Base-by-base conservation (phyloP, 331 rosid genomes). In the Quercus lobata region DNA sequence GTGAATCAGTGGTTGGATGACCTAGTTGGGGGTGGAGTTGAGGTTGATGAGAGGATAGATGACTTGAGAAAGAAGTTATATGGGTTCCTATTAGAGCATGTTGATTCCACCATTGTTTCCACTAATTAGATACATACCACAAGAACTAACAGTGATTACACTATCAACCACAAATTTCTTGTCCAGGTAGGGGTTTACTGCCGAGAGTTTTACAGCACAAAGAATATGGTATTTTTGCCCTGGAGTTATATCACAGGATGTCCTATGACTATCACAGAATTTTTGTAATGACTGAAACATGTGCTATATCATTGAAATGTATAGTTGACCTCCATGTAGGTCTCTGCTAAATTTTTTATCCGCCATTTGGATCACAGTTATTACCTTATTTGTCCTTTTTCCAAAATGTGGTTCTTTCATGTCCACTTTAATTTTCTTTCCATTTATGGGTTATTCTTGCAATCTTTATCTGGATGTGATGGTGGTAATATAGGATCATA, bases 1-100 rank as follows among this genome's bases (percentile, higher is more conserved):
- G 97, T 93, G 35, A 88, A 88, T 81, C 71, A 76, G 22, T 93
- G 97, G 97, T 81, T 93, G 78, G 92, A 91, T 25, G 77, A 74
- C 69, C 68, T 89, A 54, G 81, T 69, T 10, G 83, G 70, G 69
- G 73, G 73, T 5, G 80, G 81, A 81, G 84, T 79, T 6, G 69
- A 69, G 63, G 76, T 83, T 72, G 91, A 87, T 72, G 60, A 84
- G 74, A 83, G 87, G 79, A 84, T 84, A 58, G 90, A 88, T 37
- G 83, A 81, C 52, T 44, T 93, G 72, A 78, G 82, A 77, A 91
- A 88, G 79, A 84, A 80, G 44, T 41, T 89, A 8, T 91, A 83
- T 58, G 80, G 76, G 80, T 93, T 89, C 78, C 79, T 89, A 37
- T 79, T 89, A 1, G 90, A 88, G 66, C 92, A 87, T 61, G 87